Evolutionary conservation across 164 flowering plant species (phyloP), one percentile per base, ranked within the genome.

Genomic region (Kingdonia uniflora): DNA sequence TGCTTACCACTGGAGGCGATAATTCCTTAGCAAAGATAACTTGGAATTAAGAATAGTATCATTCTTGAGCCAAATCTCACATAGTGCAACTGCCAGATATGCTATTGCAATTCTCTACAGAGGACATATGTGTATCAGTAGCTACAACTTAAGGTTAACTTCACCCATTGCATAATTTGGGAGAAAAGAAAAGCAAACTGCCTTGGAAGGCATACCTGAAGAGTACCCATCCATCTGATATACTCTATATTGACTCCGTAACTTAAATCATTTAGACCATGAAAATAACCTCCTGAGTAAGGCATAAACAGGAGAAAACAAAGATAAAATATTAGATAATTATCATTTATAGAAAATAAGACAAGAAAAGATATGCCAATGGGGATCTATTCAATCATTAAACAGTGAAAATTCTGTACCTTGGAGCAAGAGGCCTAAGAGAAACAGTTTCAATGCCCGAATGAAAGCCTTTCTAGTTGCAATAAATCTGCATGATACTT

Each of bases 1-100:
- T 6, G 55, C 72, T 57, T 54, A 78, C 82, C 76, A 75, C 50
- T 78, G 82, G 41, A 33, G 64, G 49, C 60, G 74, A 57, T 81
- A 84, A 55, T 80, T 84, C 57, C 55, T 76, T 16, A 74, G 50
- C 60, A 86, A 26, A 35, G 84, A 69, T 19, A 49, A 26, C 24
- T 68, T 66, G 46, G 72, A 70, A 29, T 49, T 59, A 20, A 72
- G 76, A 66, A 59, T 59, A 29, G 59, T 60, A 42, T 59, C 65
- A 41, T 59, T 65, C 68, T 73, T 80, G 8, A 87, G 73, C 85
- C 87, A 87, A 70, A 87, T 84, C 69, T 87, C 88, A 58, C 91
- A 84, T 11, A 80, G 1, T 25, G 88, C 91, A 17, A 77, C 78
- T 14, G 80, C 40, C 49, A 80, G 53, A 70, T 80, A 84, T 42